Base-by-base conservation (phyloP, 257 asterid genomes). In the Avicennia marina region DNA sequence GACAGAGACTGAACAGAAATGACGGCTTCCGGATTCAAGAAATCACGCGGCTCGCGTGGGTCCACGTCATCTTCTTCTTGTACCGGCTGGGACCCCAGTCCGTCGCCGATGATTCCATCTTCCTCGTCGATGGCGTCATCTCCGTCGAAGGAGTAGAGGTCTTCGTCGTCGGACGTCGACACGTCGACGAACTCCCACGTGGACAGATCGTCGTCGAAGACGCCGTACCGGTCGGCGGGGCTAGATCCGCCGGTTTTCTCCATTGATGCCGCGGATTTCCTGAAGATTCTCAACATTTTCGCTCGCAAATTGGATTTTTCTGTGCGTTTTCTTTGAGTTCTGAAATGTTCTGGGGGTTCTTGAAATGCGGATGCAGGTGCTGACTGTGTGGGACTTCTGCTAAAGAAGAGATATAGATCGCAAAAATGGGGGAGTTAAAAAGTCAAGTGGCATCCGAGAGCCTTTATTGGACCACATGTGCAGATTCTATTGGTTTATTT, bases 171-270 rank as follows among this genome's bases (percentile, higher is more conserved):
- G 32, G 89, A 78, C 52, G 38, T 66, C 25, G 79, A 60, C 8
- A 77, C 78, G 76, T 69, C 58, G 78, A 89, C 75, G 72, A 89
- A 38, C 74, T 84, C 97, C 97, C 97, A 89, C 1, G 82, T 32
- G 39, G 93, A 65, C 58, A 89, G 60, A 33, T 78, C 89, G 21
- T 75, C 87, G 7, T 66, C 75, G 19, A 62, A 53, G 56, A 39
- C 45, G 58, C 16, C 78, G 73, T 36, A 70, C 0, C 15, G 62
- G n/a, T 67, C 78, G 39, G 68, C 50, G 26, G 69, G 10, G 48
- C 0, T 39, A 15, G 85, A 76, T 76, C 82, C 65, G 58, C 48
- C 67, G 25, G 5, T 55, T 22, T 42, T 56, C 31, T 64, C 83
- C 78, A 53, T 53, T 3, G 81, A 64, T 52, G 70, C 17, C 17